Evolutionary conservation across 2,329 filamentous ascomycete genomes (phyloP).

Genomic region (Hirsutella rhossiliensis): DNA sequence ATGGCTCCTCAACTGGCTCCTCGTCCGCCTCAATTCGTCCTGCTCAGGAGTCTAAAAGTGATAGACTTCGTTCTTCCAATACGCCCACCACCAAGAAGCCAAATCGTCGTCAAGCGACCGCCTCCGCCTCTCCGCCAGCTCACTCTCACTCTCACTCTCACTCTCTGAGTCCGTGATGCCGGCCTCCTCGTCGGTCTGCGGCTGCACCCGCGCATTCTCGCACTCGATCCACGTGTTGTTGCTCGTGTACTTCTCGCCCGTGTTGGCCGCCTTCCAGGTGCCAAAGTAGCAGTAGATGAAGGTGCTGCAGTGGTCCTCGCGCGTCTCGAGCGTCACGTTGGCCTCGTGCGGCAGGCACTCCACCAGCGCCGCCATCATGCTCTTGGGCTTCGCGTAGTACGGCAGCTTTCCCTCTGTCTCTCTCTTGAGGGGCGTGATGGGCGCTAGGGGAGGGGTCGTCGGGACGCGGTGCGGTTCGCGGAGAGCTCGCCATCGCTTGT

Average conservation of each 20-base stretch:
- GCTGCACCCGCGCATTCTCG: no score
- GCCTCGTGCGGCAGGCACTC: neutral
- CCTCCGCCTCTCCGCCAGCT: no score
- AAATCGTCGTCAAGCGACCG: no score
- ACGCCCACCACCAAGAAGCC: no score
- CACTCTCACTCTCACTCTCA: no score
- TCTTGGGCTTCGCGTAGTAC: neutral
- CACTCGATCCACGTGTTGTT: neutral
- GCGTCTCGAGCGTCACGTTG: neutral
- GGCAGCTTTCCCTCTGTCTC: neutral
- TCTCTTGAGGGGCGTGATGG: neutral
- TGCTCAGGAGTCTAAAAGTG: no score
- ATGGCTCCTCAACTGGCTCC: no score
- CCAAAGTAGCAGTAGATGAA: neutral
- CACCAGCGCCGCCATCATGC: neutral
- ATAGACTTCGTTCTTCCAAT: no score
- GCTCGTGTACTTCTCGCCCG: neutral
- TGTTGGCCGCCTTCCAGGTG: neutral
- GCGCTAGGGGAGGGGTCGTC: neutral
- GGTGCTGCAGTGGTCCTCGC: neutral
- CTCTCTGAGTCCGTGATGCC: no score
- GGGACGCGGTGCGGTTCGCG: neutral
- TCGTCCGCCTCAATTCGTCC: no score
- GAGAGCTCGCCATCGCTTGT: conserved; percentile 1
- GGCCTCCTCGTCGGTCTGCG: no score